Conservation (phyloP, 495 filamentous ascomycete genomes). For the Penicillium manginii region DNA sequence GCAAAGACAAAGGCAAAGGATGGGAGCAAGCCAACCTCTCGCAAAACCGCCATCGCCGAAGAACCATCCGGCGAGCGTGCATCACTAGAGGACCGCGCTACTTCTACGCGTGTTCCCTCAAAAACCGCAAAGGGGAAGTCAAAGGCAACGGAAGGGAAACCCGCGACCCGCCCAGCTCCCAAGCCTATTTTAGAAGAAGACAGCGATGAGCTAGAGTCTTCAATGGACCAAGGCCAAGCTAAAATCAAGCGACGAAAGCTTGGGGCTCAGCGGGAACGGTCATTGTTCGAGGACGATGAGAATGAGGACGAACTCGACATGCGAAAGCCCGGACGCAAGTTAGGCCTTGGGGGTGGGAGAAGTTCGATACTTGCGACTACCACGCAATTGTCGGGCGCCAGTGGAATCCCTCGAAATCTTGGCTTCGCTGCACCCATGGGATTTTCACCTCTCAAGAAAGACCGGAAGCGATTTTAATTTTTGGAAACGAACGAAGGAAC, state of each 20-base stretch:
- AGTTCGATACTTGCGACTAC: slow-evolving; percentile 19
- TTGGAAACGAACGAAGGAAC: too few species aligned
- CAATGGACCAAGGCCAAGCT: slow-evolving; percentile 43
- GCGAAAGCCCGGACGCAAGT: slow-evolving; percentile 38
- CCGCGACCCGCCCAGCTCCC: slow-evolving; percentile 2
- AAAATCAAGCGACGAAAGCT: slow-evolving; percentile 81
- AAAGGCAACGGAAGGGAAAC: slow-evolving; percentile 11
- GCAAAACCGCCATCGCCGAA: slow-evolving; percentile 8
- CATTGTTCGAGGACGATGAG: slow-evolving; percentile 76
- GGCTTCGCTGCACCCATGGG: slow-evolving; percentile 44
- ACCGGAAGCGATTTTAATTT: slow-evolving; percentile 55
- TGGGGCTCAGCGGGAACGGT: slow-evolving; percentile 61
- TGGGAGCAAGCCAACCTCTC: background rate
- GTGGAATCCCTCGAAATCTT: slow-evolving; percentile 19
- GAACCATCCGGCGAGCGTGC: slow-evolving; percentile 1
- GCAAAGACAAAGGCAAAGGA: slow-evolving; percentile 12
- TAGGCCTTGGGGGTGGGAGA: slow-evolving; percentile 27
- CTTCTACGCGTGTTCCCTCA: background rate
- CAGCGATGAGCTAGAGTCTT: slow-evolving; percentile 7
- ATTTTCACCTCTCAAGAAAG: slow-evolving; percentile 84
- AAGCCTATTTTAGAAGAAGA: slow-evolving; percentile 14
- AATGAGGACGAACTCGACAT: slow-evolving; percentile 38
- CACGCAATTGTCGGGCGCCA: slow-evolving; percentile 24
- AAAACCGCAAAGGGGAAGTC: slow-evolving; percentile 10
- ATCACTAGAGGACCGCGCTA: background rate